phyloP scores from a whole-genome alignment of 768 basidiomycete genomes.

The Royoungia palumana region DNA sequence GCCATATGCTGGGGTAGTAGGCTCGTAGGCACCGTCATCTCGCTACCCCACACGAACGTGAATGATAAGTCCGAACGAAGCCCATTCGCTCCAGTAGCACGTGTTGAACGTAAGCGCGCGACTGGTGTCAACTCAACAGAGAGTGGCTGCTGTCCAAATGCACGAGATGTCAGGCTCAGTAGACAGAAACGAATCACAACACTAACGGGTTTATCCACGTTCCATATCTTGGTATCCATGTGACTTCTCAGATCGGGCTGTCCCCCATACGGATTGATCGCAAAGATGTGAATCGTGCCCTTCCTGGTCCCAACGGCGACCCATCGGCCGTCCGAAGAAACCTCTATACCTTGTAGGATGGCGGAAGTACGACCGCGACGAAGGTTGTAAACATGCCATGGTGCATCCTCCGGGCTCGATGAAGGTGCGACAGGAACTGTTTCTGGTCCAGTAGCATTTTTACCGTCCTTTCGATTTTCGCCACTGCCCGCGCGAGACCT shows the following conservation, averaged over 20 bases:
- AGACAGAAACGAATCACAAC: background rate
- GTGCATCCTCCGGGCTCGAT: conserved; percentile 18
- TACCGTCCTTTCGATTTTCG: conserved; percentile 2
- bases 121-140: conserved; percentile 56
- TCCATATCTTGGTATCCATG: conserved; percentile 54
- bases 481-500: background rate
- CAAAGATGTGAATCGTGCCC: conserved; percentile 68
- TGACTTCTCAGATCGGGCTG: conserved; percentile 60
- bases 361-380: conserved; percentile 70
- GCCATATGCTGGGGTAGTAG: conserved; percentile 33
- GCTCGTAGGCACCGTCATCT: conserved; percentile 36
- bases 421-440: background rate
- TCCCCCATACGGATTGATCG: conserved; percentile 75
- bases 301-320: conserved; percentile 63
- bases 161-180: background rate
- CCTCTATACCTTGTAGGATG: conserved; percentile 49
- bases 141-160: conserved; percentile 41
- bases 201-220: conserved; percentile 47
- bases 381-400: conserved; percentile 65
- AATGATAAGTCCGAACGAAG: conserved; percentile 48
- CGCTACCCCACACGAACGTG: conserved; percentile 43
- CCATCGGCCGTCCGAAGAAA: conserved; percentile 58
- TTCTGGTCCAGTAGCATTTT: background rate
- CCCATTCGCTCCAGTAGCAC: conserved; percentile 28
- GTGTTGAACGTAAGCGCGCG: conserved; percentile 46